Conservation (phyloP, 805 yeast species). For the Monosporozyma unispora region DNA sequence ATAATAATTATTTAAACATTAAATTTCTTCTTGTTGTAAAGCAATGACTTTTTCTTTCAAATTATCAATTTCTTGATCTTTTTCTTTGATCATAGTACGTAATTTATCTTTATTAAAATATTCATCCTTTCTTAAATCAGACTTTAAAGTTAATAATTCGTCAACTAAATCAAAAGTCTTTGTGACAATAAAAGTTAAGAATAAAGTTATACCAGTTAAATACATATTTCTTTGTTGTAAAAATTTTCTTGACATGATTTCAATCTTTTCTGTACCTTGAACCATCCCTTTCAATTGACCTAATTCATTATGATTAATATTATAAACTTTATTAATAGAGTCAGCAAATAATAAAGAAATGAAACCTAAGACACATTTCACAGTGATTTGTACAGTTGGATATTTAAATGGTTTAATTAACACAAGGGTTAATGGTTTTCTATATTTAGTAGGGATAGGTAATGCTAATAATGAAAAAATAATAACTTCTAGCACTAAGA, state of each 20-base stretch:
- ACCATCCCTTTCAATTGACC: not conserved
- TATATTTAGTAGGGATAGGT: constrained; percentile 71
- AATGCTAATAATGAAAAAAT: constrained; percentile 71
- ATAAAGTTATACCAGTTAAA: constrained; percentile 89
- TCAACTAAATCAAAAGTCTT: constrained; percentile 77
- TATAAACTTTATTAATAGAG: constrained; percentile 72
- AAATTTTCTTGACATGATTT: constrained; percentile 82
- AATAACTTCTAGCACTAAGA: constrained; percentile 69
- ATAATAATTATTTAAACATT: not conserved
- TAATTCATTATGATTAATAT: constrained; percentile 47
- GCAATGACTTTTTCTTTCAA: constrained; percentile 67
- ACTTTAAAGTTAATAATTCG: constrained; percentile 59
- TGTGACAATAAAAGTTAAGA: constrained; percentile 73
- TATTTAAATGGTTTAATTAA: constrained; percentile 62
- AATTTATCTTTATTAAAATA: constrained; percentile 32
- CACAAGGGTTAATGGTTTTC: constrained; percentile 57
- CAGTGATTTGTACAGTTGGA: constrained; percentile 62
- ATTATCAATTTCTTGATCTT: constrained; percentile 54
- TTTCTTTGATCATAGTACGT: constrained; percentile 40
- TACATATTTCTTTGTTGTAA: constrained; percentile 96
- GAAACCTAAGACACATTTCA: constrained; percentile 77
- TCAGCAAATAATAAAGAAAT: constrained; percentile 78
- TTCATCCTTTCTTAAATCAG: constrained; percentile 31
- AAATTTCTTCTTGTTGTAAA: constrained; percentile 47
- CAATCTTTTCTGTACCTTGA: constrained; percentile 53